Percentiles rank a stretch among this genome's conserved stretches.
phyloP scores from a whole-genome alignment of 2,329 filamentous ascomycete genomes.

The Venturia pyrina region DNA sequence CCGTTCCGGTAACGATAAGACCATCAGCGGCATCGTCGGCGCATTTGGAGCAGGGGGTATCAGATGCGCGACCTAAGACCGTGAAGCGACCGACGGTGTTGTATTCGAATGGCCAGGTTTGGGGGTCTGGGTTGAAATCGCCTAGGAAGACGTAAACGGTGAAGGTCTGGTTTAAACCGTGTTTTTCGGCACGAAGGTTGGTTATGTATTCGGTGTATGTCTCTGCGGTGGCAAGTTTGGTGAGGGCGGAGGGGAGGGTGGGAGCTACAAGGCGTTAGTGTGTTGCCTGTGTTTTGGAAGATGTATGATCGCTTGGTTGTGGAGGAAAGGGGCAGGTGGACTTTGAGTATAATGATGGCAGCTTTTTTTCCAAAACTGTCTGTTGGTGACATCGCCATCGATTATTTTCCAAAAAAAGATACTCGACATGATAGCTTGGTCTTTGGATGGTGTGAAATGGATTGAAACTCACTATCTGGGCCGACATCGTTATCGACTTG shows the following conservation, averaged over 20 bases:
- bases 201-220: slow-evolving; percentile 26
- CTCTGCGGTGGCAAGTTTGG: not conserved
- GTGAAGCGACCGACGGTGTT: slow-evolving; percentile 27
- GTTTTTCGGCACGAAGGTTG: slow-evolving; percentile 27
- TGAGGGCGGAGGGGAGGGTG: not conserved
- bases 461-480: not conserved
- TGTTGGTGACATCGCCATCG: too few relatives aligned
- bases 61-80: not conserved
- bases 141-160: slow-evolving; percentile 29
- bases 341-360: not conserved
- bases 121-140: slow-evolving; percentile 20
- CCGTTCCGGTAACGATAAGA: slow-evolving; percentile 28
- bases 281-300: not conserved
- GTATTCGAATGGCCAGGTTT: slow-evolving; percentile 26
- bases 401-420: too few relatives aligned
- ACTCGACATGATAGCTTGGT: too few relatives aligned
- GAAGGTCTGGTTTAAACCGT: slow-evolving; percentile 25
- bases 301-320: not conserved
- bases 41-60: slow-evolving; percentile 25
- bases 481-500: not conserved
- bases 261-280: not conserved
- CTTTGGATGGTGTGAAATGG: not conserved
- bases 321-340: not conserved
- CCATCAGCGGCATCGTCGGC: slow-evolving; percentile 20
- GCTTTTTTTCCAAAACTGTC: not conserved